Percentiles rank a stretch among this genome's conserved stretches.
Conservation (phyloP, 768 basidiomycete genomes). For the Calocera cornea region DNA sequence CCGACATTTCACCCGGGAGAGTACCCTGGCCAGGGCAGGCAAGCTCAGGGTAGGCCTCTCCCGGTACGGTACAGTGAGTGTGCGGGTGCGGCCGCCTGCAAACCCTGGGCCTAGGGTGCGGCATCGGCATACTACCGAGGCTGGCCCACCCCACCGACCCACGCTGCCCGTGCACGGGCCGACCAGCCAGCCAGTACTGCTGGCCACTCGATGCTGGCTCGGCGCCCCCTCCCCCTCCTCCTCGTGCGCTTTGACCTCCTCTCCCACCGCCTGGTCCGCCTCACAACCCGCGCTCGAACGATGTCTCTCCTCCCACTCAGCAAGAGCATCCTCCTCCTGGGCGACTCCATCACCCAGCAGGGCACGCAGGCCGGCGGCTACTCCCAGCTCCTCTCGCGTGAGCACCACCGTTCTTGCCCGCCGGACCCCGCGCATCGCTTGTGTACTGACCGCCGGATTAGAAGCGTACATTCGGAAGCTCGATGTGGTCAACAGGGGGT, state of each 20-base stretch:
- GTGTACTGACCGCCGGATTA: conserved; percentile 20
- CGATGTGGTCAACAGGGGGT: conserved; percentile 77
- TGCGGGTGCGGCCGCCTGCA: too few relatives aligned
- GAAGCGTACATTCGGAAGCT: conserved; percentile 67
- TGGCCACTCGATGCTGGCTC: too few relatives aligned
- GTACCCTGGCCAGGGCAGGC: too few relatives aligned
- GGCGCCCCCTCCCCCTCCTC: neutral
- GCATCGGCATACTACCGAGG: too few relatives aligned
- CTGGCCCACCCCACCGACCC: too few relatives aligned
- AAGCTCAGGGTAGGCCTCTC: too few relatives aligned
- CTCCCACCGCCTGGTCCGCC: neutral
- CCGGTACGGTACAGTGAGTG: too few relatives aligned
- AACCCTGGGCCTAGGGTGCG: too few relatives aligned
- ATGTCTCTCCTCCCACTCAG: neutral
- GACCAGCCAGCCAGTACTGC: too few relatives aligned
- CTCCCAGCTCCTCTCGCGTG: neutral
- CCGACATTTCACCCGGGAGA: too few relatives aligned
- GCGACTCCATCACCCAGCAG: conserved; percentile 67
- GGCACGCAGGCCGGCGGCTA: neutral
- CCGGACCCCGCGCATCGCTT: neutral
- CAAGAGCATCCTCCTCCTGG: conserved; percentile 60
- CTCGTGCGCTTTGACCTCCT: too few relatives aligned
- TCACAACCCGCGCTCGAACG: neutral
- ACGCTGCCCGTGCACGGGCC: too few relatives aligned
- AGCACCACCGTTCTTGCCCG: neutral